A percentile compares a stretch with the other conserved stretches of the same genome.
phyloP scores from a whole-genome alignment of 2,329 filamentous ascomycete genomes.

The Fusarium aywerte region DNA sequence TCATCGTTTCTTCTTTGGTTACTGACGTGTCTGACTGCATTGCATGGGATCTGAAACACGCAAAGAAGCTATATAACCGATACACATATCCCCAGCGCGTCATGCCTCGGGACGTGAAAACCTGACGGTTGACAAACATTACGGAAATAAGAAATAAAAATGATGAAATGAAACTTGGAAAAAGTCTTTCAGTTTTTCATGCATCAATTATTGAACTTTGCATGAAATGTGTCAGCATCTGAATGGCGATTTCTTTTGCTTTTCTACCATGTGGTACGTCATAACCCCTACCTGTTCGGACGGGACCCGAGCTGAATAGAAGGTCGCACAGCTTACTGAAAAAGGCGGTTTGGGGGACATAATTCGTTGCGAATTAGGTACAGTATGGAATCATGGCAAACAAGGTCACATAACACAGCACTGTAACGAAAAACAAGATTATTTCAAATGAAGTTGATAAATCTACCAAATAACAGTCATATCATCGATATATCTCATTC shows the following conservation, averaged over 20 bases:
- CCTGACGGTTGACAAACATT: background rate
- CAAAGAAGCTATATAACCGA: background rate
- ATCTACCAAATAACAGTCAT: background rate
- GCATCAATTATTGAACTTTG: fast-evolving
- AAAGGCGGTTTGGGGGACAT: background rate
- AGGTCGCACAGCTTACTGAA: background rate
- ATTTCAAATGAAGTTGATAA: too few relatives aligned
- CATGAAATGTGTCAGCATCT: background rate
- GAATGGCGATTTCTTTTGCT: background rate
- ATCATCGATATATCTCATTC: too few relatives aligned
- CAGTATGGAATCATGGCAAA: too few relatives aligned
- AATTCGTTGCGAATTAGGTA: too few relatives aligned
- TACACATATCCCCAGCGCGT: background rate
- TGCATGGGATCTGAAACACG: background rate
- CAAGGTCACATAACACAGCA: too few relatives aligned
- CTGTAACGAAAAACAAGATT: too few relatives aligned
- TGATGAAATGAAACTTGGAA: fast-evolving
- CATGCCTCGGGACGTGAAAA: background rate
- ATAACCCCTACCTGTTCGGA: background rate
- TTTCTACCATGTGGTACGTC: background rate
- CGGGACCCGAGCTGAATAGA: fast-evolving
- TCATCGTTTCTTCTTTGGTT: background rate
- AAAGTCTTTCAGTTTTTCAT: background rate
- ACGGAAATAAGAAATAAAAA: fast-evolving
- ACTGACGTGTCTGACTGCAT: slow-evolving; percentile 5